phyloP scores from a whole-genome alignment of 495 filamentous ascomycete genomes.

The Penicillium malachiteum region DNA sequence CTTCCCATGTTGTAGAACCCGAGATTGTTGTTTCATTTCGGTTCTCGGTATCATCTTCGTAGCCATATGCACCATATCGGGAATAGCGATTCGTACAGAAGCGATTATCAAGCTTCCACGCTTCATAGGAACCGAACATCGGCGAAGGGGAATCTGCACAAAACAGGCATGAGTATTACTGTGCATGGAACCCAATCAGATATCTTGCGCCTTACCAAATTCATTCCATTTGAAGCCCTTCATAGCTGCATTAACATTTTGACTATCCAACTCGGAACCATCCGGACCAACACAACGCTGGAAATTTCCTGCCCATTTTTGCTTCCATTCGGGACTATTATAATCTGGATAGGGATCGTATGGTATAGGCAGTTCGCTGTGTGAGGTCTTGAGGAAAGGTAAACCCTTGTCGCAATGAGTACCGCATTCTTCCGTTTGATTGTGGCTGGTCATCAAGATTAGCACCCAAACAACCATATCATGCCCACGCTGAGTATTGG shows the following conservation, averaged over 20 bases:
- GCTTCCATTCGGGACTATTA: constrained; percentile 38
- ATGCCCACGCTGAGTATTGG: too few species aligned
- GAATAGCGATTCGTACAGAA: constrained; percentile 49
- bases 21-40: not conserved
- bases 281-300: constrained; percentile 44
- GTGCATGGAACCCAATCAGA: not conserved
- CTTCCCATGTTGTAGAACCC: constrained; percentile 62
- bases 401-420: too few species aligned
- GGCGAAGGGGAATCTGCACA: constrained; percentile 29
- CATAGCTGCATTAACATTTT: constrained; percentile 27
- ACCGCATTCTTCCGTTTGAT: too few species aligned
- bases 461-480: too few species aligned
- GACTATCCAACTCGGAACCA: constrained; percentile 38
- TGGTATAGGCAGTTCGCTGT: not conserved
- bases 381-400: too few species aligned
- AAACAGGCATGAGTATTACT: not conserved
- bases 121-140: constrained; percentile 43
- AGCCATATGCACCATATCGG: constrained; percentile 48
- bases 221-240: constrained; percentile 8
- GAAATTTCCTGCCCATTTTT: constrained; percentile 34
- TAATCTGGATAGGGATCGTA: constrained; percentile 49
- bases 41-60: constrained; percentile 25
- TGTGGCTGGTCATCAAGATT: too few species aligned
- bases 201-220: constrained; percentile 2
- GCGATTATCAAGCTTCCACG: constrained; percentile 34